phyloP scores from a whole-genome alignment of 192 early-diverging fungal genomes.

The Bifiguratus adelaidae region DNA sequence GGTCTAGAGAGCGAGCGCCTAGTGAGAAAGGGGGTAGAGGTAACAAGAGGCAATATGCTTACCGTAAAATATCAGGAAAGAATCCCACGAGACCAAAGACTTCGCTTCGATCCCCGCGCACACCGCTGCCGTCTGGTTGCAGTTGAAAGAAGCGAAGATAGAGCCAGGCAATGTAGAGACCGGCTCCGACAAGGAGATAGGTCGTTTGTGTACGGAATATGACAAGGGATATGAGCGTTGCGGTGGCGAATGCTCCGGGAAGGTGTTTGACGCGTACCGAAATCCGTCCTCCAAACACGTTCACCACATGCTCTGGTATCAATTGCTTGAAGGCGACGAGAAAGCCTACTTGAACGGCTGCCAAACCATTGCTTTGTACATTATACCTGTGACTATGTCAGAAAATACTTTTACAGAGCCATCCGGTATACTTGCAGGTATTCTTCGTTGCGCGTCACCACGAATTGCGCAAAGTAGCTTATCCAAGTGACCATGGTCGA shows the following conservation, averaged over 20 bases:
- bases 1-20: background rate
- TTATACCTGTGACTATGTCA: conserved; percentile 26
- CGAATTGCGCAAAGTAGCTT: conserved; percentile 42
- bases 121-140: conserved; percentile 66
- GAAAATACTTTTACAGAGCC: background rate
- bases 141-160: conserved; percentile 80
- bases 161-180: conserved; percentile 65
- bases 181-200: conserved; percentile 62
- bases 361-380: conserved; percentile 59
- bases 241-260: background rate
- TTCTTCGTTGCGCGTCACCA: conserved; percentile 38
- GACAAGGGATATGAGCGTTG: conserved; percentile 8
- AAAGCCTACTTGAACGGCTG: conserved; percentile 59
- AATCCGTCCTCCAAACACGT: conserved; percentile 45
- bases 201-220: conserved; percentile 39
- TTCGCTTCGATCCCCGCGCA: conserved; percentile 80
- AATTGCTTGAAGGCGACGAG: conserved; percentile 84
- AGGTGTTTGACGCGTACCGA: conserved; percentile 57
- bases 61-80: conserved; percentile 79
- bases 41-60: conserved; percentile 10
- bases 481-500: conserved; percentile 42
- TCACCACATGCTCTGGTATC: conserved; percentile 77
- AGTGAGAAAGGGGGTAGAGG: background rate
- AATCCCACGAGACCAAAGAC: conserved; percentile 86
- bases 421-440: conserved; percentile 34